Conservation (phyloP, 1,284 basidiomycete species). For the Naganishia sp. region DNA sequence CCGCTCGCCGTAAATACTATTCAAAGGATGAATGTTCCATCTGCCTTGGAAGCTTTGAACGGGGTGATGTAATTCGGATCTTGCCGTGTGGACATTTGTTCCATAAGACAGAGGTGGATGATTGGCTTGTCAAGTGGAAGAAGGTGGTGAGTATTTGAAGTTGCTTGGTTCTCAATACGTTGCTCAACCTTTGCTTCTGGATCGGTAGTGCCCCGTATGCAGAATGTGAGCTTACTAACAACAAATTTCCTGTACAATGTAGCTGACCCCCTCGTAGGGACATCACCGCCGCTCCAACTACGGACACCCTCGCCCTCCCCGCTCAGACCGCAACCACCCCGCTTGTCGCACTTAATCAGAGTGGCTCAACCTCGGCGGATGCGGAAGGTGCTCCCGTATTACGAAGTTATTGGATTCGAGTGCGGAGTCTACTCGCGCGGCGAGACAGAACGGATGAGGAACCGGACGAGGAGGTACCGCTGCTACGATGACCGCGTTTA, state of each 20-base stretch:
- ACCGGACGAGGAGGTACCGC: too few species aligned
- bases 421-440: too few species aligned
- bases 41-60: conserved; percentile 78
- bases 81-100: conserved; percentile 83
- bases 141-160: conserved; percentile 54
- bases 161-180: not conserved
- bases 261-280: not conserved
- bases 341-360: not conserved
- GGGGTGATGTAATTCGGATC: conserved; percentile 81
- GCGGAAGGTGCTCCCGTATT: too few species aligned
- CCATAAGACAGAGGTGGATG: conserved; percentile 72
- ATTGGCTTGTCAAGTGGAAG: conserved; percentile 84
- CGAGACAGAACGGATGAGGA: too few species aligned
- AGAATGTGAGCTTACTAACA: conserved; percentile 21
- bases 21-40: conserved; percentile 75
- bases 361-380: too few species aligned
- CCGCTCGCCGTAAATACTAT: conserved; percentile 44
- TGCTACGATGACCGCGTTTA: too few species aligned
- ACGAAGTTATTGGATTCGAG: too few species aligned
- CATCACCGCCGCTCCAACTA: conserved; percentile 20
- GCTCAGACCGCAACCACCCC: conserved; percentile 12
- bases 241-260: not conserved
- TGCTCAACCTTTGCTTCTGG: not conserved
- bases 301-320: conserved; percentile 3
- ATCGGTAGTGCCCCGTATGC: conserved; percentile 28